Conservation (phyloP, 352 stramenopile species). For the Phytophthora rubi region DNA sequence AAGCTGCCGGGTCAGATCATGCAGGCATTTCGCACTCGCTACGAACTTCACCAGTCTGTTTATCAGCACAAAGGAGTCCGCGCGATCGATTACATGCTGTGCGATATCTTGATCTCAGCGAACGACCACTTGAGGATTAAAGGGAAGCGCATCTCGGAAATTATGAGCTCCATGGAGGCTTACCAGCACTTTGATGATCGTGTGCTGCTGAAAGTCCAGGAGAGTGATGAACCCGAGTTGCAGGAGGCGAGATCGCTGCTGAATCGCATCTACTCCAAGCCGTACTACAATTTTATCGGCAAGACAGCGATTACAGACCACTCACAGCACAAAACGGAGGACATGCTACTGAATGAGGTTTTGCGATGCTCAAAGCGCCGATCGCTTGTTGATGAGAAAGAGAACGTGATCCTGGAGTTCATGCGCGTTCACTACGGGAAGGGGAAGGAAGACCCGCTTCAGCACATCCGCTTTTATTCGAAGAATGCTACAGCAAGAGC, state of each 20-base stretch:
- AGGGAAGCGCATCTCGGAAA: conserved; percentile 68
- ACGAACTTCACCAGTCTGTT: conserved; percentile 86
- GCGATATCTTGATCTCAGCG: conserved; percentile 75
- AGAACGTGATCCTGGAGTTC: conserved; percentile 82
- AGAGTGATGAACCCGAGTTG: conserved; percentile 62
- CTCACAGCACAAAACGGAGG: conserved; percentile 50
- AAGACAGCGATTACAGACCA: conserved; percentile 62
- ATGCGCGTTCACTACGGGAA: conserved; percentile 88
- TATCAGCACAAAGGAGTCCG: conserved; percentile 88
- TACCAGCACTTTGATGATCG: conserved; percentile 89
- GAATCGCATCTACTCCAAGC: conserved; percentile 65
- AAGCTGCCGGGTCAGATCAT: conserved; percentile 89
- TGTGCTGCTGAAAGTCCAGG: conserved; percentile 77
- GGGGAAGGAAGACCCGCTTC: conserved; percentile 70
- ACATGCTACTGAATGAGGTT: conserved; percentile 69
- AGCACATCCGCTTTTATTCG: conserved; percentile 79
- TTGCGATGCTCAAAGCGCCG: conserved; percentile 46
- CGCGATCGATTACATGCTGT: conserved; percentile 91
- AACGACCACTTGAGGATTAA: conserved; percentile 72
- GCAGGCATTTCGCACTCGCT: conserved; percentile 89
- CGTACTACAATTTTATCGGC: conserved; percentile 83
- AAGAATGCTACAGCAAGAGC: conserved; percentile 60
- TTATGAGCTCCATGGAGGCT: conserved; percentile 64
- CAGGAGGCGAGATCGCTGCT: conserved; percentile 57
- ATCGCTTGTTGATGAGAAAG: conserved; percentile 42